Evolutionary conservation across 495 filamentous ascomycete species (phyloP).

Genomic region (Penicillium dipodomyicola): DNA sequence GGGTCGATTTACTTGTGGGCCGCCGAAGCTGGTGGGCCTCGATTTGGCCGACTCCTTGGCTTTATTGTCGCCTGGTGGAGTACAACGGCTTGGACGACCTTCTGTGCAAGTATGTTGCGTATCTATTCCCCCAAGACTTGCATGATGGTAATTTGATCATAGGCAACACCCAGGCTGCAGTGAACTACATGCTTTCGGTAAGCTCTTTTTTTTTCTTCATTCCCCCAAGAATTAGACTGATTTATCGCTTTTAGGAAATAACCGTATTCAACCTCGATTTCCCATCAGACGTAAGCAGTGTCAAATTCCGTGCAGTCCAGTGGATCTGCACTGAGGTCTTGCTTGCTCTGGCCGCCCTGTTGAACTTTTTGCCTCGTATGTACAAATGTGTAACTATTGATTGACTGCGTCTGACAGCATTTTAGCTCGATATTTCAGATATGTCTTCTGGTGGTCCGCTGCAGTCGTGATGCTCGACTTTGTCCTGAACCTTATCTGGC

Average conservation of each 20-base stretch:
- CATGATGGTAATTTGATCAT: constrained; percentile 12
- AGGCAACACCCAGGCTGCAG: constrained; percentile 51
- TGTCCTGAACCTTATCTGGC: constrained; percentile 55
- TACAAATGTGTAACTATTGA: neutral
- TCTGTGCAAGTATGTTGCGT: constrained; percentile 41
- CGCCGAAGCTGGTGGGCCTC: constrained; percentile 53
- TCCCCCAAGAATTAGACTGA: neutral
- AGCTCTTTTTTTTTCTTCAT: constrained; percentile 5
- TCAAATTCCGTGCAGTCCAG: constrained; percentile 53
- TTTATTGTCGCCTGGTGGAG: constrained; percentile 61
- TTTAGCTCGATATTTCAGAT: constrained; percentile 42
- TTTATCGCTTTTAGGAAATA: constrained; percentile 38
- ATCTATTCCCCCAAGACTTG: neutral
- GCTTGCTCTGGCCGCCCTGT: constrained; percentile 43
- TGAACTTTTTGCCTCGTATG: constrained; percentile 49
- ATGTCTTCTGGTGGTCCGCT: constrained; percentile 50
- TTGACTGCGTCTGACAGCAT: constrained; percentile 6
- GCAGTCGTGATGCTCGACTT: constrained; percentile 53
- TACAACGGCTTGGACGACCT: constrained; percentile 59
- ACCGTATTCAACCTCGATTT: constrained; percentile 53
- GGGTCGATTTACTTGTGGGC: constrained; percentile 60
- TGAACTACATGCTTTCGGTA: constrained; percentile 55
- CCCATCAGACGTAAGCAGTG: constrained; percentile 43
- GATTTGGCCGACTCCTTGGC: constrained; percentile 51
- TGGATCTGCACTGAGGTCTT: constrained; percentile 51